phyloP scores from a whole-genome alignment of 2,329 filamentous ascomycete species.

The Lanzia echinophila region DNA sequence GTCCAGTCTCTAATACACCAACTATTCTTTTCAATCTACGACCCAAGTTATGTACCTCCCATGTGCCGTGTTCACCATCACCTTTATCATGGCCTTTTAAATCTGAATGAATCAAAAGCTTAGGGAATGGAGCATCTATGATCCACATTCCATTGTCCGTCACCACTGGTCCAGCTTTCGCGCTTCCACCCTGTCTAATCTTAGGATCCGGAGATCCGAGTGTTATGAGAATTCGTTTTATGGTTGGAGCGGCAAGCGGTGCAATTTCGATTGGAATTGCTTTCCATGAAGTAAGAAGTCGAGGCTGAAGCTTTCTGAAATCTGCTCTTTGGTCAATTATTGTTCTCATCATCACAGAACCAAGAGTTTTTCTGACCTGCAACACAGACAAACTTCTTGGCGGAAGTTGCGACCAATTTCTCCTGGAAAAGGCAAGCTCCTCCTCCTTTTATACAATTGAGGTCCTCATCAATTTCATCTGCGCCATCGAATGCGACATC shows the following conservation, averaged over 20 bases:
- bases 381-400: constrained; percentile 81
- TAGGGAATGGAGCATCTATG: constrained; percentile 82
- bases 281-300: constrained; percentile 72
- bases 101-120: constrained; percentile 59
- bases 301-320: constrained; percentile 78
- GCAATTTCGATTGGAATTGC: constrained; percentile 90
- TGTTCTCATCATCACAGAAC: too few relatives aligned
- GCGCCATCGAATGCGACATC: constrained; percentile 95
- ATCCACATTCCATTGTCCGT: constrained; percentile 87
- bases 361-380: constrained; percentile 51
- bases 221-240: constrained; percentile 62
- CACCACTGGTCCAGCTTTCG: constrained; percentile 76
- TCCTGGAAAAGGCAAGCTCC: constrained; percentile 98
- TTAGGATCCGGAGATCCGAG: constrained; percentile 67
- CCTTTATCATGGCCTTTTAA: constrained; percentile 38
- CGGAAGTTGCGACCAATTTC: constrained; percentile 83
- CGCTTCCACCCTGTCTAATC: constrained; percentile 64
- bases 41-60: constrained; percentile 74
- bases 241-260: constrained; percentile 71
- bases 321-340: too few relatives aligned
- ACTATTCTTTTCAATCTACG: constrained; percentile 71
- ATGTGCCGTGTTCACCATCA: constrained; percentile 58
- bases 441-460: constrained; percentile 97
- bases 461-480: constrained; percentile 88
- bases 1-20: constrained; percentile 84